A percentile compares a stretch with the other conserved stretches of the same genome.
Evolutionary conservation across 768 basidiomycete genomes (phyloP).

Genomic region (Suillus sp.): DNA sequence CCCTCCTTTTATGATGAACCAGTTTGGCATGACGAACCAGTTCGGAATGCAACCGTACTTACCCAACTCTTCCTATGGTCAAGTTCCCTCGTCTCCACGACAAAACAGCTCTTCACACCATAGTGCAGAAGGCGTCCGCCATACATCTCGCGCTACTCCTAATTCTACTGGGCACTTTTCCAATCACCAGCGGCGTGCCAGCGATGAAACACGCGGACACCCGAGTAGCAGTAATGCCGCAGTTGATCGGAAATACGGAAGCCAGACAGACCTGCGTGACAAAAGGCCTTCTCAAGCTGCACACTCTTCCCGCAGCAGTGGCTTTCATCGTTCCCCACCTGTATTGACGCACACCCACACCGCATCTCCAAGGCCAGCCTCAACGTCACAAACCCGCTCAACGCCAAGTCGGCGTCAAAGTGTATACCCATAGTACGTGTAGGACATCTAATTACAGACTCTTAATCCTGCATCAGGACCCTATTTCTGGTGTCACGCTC

Average conservation of each 20-base stretch:
- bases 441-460: not conserved
- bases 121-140: slow-evolving; percentile 27
- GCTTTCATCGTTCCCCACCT: slow-evolving; percentile 25
- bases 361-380: slow-evolving; percentile 21
- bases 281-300: slow-evolving; percentile 15
- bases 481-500: slow-evolving; percentile 18
- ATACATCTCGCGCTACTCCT: slow-evolving; percentile 22
- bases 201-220: slow-evolving; percentile 30
- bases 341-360: slow-evolving; percentile 15
- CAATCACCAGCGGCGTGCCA: slow-evolving; percentile 33
- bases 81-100: slow-evolving; percentile 29
- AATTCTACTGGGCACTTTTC: slow-evolving; percentile 17
- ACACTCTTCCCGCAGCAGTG: slow-evolving; percentile 14
- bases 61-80: slow-evolving; percentile 32
- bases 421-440: slow-evolving; percentile 22
- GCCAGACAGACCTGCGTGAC: slow-evolving; percentile 20
- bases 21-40: slow-evolving; percentile 54
- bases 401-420: slow-evolving; percentile 22
- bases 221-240: slow-evolving; percentile 15
- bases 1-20: slow-evolving; percentile 75
- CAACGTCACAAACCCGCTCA: slow-evolving; percentile 20
- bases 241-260: slow-evolving; percentile 20
- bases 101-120: slow-evolving; percentile 26
- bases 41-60: slow-evolving; percentile 45
- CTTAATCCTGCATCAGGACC: slow-evolving; percentile 16